Evolutionary conservation across 768 basidiomycete species (phyloP).

Genomic region (Cystofilobasidium capitatum): DNA sequence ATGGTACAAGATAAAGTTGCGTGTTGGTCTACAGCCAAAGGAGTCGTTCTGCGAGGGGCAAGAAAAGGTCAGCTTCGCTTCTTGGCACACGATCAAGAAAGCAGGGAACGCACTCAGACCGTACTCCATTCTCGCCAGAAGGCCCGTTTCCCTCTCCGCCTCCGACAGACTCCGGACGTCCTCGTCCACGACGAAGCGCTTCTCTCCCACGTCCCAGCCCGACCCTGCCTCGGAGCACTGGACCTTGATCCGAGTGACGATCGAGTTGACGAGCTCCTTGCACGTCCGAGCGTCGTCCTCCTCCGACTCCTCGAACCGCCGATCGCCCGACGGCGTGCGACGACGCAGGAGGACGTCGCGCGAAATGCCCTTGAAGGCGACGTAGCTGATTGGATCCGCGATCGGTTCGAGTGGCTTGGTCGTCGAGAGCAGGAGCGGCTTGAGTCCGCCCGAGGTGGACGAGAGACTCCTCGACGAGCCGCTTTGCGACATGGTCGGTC

Average conservation of each 20-base stretch:
- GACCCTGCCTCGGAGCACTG: constrained; percentile 58
- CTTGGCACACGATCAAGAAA: neutral
- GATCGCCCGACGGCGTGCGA: neutral
- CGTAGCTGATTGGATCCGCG: constrained; percentile 30
- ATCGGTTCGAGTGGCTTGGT: constrained; percentile 42
- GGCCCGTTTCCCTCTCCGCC: constrained; percentile 71
- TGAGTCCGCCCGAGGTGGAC: constrained; percentile 44
- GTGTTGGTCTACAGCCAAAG: neutral
- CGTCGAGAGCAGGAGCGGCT: constrained; percentile 64
- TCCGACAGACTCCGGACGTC: constrained; percentile 63
- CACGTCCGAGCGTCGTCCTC: constrained; percentile 46
- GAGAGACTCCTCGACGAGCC: constrained; percentile 37
- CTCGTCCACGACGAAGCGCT: constrained; percentile 51
- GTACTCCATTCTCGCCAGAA: constrained; percentile 88
- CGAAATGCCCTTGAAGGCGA: constrained; percentile 42
- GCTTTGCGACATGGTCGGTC: constrained; percentile 38
- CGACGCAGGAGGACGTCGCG: constrained; percentile 33
- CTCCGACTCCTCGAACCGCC: constrained; percentile 2
- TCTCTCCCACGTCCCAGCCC: constrained; percentile 34
- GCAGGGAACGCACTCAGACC: constrained; percentile 76
- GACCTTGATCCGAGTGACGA: constrained; percentile 58
- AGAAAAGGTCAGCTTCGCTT: neutral
- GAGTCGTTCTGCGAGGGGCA: neutral
- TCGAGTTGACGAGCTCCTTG: constrained; percentile 62
- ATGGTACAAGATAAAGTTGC: too few species aligned